These are phyloP conservation scores for Spathaspora girioi DNA, from an alignment of 805 yeast genomes.

Conservation along the genomic window DNA sequence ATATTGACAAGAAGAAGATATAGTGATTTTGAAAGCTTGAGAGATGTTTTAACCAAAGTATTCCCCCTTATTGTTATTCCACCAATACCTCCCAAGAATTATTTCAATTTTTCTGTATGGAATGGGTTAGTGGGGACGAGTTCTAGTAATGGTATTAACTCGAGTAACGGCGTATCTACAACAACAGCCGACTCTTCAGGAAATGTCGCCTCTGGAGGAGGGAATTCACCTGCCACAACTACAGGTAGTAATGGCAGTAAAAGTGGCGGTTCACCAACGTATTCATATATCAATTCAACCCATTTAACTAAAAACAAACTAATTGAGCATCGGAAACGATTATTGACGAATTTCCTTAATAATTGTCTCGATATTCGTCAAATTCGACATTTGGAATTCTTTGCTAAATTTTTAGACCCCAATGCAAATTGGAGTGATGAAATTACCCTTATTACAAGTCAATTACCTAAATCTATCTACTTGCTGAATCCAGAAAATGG, in stretches of 20 bases:
- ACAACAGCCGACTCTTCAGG: constrained; percentile 2
- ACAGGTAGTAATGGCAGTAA: constrained; percentile 1
- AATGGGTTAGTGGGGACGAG: constrained; percentile 26
- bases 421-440: constrained; percentile 81
- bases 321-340: constrained; percentile 58
- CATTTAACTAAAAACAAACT: constrained; percentile 35
- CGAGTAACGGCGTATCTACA: neutral
- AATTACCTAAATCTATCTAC: constrained; percentile 38
- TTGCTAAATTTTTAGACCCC: constrained; percentile 80
- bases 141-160: constrained; percentile 3
- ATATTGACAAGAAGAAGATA: constrained; percentile 74
- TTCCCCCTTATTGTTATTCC: constrained; percentile 85
- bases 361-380: constrained; percentile 60
- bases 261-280: constrained; percentile 9
- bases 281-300: constrained; percentile 38
- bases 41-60: constrained; percentile 64
- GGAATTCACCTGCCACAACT: constrained; percentile 4
- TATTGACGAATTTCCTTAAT: constrained; percentile 73
- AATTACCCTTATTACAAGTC: constrained; percentile 29
- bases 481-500: constrained; percentile 45
- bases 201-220: neutral
- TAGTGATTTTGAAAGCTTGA: constrained; percentile 84
- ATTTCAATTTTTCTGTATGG: constrained; percentile 29
- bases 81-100: constrained; percentile 73
- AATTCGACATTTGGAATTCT: constrained; percentile 57